Conservation (phyloP, 352 stramenopile genomes). For the Pythium grandisporangium region DNA sequence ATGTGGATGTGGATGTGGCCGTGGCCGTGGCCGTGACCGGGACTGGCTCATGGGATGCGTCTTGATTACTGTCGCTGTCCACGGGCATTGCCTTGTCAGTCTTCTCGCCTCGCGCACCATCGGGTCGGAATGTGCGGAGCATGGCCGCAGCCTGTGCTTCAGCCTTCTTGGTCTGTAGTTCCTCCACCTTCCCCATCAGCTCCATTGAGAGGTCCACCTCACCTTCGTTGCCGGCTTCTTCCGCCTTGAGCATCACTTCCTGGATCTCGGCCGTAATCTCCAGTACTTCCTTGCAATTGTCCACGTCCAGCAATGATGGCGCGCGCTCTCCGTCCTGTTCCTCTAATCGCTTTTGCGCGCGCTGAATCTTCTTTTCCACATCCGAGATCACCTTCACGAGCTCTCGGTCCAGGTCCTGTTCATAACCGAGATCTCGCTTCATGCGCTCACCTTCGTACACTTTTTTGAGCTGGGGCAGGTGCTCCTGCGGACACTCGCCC, state of each 20-base stretch:
- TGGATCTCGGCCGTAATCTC: constrained; percentile 71
- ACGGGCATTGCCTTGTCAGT: background rate
- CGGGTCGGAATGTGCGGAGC: constrained; percentile 22
- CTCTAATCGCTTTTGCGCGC: constrained; percentile 55
- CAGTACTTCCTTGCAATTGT: constrained; percentile 54
- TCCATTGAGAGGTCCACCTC: constrained; percentile 45
- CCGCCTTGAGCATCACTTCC: constrained; percentile 42
- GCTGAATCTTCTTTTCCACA: constrained; percentile 77
- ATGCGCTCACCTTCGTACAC: constrained; percentile 38
- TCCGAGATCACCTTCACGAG: constrained; percentile 52
- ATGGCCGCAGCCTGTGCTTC: constrained; percentile 29
- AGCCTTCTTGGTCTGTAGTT: constrained; percentile 50
- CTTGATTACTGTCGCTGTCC: background rate
- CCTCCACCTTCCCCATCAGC: constrained; percentile 55
- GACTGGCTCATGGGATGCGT: background rate
- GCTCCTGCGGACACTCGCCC: constrained; percentile 55
- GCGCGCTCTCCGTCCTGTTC: constrained; percentile 46
- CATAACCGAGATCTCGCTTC: constrained; percentile 49
- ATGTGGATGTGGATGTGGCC: constrained; percentile 12
- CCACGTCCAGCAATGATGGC: constrained; percentile 32
- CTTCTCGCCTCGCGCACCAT: background rate
- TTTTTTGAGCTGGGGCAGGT: constrained; percentile 58
- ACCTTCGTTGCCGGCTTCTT: constrained; percentile 48
- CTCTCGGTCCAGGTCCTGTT: constrained; percentile 55
- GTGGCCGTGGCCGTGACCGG: background rate